Base-by-base conservation (phyloP, 2,329 filamentous ascomycete species). In the Pseudogymnoascus sp. region DNA sequence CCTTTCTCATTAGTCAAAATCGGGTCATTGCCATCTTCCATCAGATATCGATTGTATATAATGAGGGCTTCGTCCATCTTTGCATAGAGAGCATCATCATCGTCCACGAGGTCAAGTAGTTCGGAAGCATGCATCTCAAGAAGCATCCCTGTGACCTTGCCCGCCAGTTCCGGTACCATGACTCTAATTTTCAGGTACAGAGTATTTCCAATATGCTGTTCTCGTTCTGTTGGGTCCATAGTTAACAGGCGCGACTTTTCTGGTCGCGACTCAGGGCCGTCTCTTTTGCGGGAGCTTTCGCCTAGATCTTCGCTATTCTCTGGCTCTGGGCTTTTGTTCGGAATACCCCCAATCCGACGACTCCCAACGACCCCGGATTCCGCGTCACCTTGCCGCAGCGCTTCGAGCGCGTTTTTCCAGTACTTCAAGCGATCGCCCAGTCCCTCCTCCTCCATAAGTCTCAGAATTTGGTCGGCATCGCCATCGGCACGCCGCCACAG, bases 401-500 rank as follows among this genome's bases (percentile, higher is more conserved):
- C 65, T 72, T 77, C 68, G 65, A 85, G 83, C 23, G 83, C 75
- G 33, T 79, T 77, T 10, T 87, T 78, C 77, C 85, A 84, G 71
- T 84, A 83, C 10, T 77, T 76, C 35, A 90, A 77, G 59, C 82
- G 80, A 10, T 84, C 81, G 62, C 82, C 78, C 2, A 84, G 78
- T 4, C 81, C 79, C 67, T 88, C 85, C 38, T 83, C 80, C 39
- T 81, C 79, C 33, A 88, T 85, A 21, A 89, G 83, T 41, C 79
- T 76, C 2, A 87, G 67, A 26, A 89, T 83, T 63, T 78, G 80
- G 37, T 82, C 77, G 0, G 80, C 80, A 67, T 88, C 80, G 4
- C 85, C 85, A 45, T 80, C 79, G 1, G 85, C 84, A 62, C 82
- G 81, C 43, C 80, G 78, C 72, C 85, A 87, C 38, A 83, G 85